Percentiles rank a stretch among this genome's conserved stretches.
phyloP scores from a whole-genome alignment of 2,329 filamentous ascomycete species.

The Aspergillus sp. region DNA sequence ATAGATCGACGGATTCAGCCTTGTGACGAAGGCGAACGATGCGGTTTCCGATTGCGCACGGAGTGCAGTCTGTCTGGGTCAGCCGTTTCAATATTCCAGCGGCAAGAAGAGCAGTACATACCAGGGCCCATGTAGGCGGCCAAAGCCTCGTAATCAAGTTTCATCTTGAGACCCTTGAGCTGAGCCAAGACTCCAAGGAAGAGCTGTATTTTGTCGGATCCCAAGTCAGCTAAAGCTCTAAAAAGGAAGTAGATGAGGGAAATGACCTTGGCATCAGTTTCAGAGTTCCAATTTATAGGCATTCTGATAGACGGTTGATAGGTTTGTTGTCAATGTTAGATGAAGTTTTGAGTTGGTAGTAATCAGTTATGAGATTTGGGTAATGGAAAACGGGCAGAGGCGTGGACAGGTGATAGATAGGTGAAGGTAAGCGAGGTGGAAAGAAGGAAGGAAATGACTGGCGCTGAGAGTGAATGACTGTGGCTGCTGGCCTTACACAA shows the following conservation, averaged over 20 bases:
- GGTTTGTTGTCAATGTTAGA: no score
- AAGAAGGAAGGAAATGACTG: background rate
- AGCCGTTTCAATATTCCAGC: background rate
- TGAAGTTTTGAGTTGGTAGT: no score
- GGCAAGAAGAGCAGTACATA: background rate
- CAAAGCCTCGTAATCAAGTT: constrained; percentile 9
- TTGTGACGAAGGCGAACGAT: background rate
- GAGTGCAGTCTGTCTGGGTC: constrained; percentile 5
- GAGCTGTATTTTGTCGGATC: constrained; percentile 2
- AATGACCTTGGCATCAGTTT: constrained; percentile 13
- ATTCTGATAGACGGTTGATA: background rate
- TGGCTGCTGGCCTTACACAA: no score
- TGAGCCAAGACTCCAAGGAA: constrained; percentile 12
- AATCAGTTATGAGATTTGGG: no score
- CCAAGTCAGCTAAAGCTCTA: background rate
- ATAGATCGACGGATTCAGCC: background rate
- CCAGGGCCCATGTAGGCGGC: constrained; percentile 12
- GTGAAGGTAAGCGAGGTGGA: background rate
- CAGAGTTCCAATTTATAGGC: constrained; percentile 11
- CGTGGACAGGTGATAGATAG: background rate
- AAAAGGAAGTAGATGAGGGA: background rate
- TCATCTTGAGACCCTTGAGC: constrained; percentile 3
- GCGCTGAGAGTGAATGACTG: no score
- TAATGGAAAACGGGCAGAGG: background rate
- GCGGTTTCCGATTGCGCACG: constrained; percentile 5